These are phyloP conservation scores for Stephanodiscus triporus DNA, from an alignment of 108 stramenopile genomes.

Conservation along the genomic window DNA sequence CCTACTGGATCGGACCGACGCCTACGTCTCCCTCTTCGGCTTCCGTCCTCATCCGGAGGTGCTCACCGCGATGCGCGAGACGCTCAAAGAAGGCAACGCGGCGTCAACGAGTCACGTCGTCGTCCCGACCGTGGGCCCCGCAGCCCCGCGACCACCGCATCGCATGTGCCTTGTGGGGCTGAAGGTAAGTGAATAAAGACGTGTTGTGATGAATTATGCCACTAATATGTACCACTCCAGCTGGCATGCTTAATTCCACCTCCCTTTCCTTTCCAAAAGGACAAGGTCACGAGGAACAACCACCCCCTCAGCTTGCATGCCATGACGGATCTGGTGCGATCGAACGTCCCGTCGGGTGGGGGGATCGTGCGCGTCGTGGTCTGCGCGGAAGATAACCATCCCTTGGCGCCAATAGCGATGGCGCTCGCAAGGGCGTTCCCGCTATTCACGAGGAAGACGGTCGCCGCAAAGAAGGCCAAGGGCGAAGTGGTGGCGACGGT, in stretches of 20 bases:
- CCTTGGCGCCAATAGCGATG: slow-evolving; percentile 32
- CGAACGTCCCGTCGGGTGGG: not conserved
- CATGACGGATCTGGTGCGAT: slow-evolving; percentile 54
- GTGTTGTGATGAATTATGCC: too few relatives aligned
- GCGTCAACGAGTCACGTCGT: slow-evolving; percentile 26
- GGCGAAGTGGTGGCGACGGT: slow-evolving; percentile 7
- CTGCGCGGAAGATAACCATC: slow-evolving; percentile 32
- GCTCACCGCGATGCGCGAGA: slow-evolving; percentile 28
- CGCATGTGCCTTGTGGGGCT: slow-evolving; percentile 33
- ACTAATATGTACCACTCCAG: too few relatives aligned
- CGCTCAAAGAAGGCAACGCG: not conserved
- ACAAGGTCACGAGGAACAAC: slow-evolving; percentile 60
- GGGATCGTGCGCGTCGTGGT: slow-evolving; percentile 31
- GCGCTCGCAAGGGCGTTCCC: slow-evolving; percentile 75
- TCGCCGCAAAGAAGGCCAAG: not conserved
- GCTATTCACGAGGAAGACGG: slow-evolving; percentile 59
- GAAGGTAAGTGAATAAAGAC: too few relatives aligned
- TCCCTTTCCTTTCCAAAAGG: too few relatives aligned
- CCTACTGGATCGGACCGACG: slow-evolving; percentile 27
- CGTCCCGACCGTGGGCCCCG: slow-evolving; percentile 46
- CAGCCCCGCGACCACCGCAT: slow-evolving; percentile 46
- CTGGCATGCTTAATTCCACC: too few relatives aligned
- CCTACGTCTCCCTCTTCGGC: slow-evolving; percentile 48
- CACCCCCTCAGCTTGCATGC: slow-evolving; percentile 75
- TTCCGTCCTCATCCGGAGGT: slow-evolving; percentile 47